These are phyloP conservation scores for Alternaria brassicae DNA, from an alignment of 2,329 filamentous ascomycete species.

Conservation along the genomic window DNA sequence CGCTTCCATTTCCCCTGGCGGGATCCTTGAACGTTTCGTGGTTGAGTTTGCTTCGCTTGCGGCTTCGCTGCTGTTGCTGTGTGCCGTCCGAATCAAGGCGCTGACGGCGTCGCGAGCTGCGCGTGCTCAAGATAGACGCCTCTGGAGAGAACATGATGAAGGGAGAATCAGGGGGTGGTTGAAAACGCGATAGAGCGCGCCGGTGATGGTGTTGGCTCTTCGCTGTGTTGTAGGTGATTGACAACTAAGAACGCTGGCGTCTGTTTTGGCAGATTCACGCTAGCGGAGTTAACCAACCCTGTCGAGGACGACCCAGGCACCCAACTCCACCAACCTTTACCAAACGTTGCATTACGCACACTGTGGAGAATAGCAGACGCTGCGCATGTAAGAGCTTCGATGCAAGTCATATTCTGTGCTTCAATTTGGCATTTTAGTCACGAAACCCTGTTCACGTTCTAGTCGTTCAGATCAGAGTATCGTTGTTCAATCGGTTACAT, in stretches of 20 bases:
- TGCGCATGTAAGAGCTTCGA: not conserved
- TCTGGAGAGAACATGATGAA: conserved; percentile 51
- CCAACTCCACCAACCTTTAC: no score
- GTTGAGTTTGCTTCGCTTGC: conserved; percentile 58
- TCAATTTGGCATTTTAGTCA: not conserved
- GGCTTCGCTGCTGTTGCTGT: conserved; percentile 50
- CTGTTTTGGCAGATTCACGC: no score
- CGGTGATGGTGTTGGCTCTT: conserved; percentile 27
- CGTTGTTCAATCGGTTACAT: not conserved
- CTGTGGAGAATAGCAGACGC: not conserved
- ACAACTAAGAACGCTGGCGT: conserved; percentile 28
- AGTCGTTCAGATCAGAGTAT: not conserved
- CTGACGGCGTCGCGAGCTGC: conserved; percentile 53
- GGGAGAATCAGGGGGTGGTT: conserved; percentile 14
- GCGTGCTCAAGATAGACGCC: conserved; percentile 45
- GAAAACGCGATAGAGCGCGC: conserved; percentile 43
- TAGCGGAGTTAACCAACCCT: not conserved
- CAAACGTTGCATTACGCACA: not conserved
- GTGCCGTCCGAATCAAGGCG: conserved; percentile 55
- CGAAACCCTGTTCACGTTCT: not conserved
- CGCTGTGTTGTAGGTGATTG: conserved; percentile 25
- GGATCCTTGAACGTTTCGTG: conserved; percentile 50
- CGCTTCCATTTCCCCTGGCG: conserved; percentile 44
- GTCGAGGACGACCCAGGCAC: no score
- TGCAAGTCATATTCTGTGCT: no score